These are phyloP conservation scores for Termitomyces sp. DNA, from an alignment of 768 basidiomycete species.

Conservation along the genomic window DNA sequence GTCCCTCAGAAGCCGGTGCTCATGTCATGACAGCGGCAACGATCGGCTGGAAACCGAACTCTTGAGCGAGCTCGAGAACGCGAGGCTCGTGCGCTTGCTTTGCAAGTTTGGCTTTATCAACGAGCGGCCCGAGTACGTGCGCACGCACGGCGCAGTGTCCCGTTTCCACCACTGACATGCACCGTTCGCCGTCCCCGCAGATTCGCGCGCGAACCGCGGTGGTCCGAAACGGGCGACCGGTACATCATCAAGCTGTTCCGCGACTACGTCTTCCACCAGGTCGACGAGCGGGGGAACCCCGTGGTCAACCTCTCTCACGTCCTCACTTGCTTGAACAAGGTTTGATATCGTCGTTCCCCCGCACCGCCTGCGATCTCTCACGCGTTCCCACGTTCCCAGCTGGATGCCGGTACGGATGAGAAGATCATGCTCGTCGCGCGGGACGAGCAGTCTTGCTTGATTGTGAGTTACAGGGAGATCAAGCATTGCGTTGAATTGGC, in stretches of 20 bases:
- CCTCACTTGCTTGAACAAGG: conserved; percentile 90
- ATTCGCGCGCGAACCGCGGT: conserved; percentile 91
- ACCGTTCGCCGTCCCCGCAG: conserved; percentile 43
- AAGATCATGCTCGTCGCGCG: conserved; percentile 91
- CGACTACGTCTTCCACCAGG: conserved; percentile 97
- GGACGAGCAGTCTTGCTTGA: conserved; percentile 94
- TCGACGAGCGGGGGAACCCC: conserved; percentile 86
- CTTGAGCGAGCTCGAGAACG: conserved; percentile 89
- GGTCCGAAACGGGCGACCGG: conserved; percentile 98
- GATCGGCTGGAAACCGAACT: conserved; percentile 84
- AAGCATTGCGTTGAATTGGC: conserved; percentile 80
- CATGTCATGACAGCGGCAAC: conserved; percentile 45
- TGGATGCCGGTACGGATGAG: conserved; percentile 92
- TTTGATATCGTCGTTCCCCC: conserved; percentile 20
- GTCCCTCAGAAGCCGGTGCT: neutral
- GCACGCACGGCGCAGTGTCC: too few species aligned
- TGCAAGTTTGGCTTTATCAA: conserved; percentile 98
- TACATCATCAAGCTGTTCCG: conserved; percentile 98
- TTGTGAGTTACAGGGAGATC: conserved; percentile 90
- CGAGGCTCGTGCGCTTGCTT: conserved; percentile 80
- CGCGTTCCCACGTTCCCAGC: conserved; percentile 32
- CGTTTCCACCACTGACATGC: neutral
- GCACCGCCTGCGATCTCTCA: neutral
- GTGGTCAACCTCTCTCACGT: conserved; percentile 90
- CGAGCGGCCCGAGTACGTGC: conserved; percentile 91